A percentile compares a stretch with the other conserved stretches of the same genome.
Evolutionary conservation across 2,329 filamentous ascomycete species (phyloP).

Genomic region (Fusarium redolens): DNA sequence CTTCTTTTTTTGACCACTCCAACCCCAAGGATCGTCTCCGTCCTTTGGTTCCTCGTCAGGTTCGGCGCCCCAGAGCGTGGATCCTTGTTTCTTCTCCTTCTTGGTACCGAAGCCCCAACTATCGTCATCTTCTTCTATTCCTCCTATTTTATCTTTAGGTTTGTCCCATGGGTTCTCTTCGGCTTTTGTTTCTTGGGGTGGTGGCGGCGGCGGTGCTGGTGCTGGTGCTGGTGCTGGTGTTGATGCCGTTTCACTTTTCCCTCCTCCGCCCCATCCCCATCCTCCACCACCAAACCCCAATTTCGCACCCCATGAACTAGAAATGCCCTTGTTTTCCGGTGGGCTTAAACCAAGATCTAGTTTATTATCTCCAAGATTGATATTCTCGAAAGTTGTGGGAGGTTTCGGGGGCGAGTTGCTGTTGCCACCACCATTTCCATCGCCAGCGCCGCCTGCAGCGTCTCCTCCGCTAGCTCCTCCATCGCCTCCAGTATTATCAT

Average conservation of each 20-base stretch:
- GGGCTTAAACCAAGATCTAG: conserved; percentile 66
- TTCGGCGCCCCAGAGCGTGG: conserved; percentile 51
- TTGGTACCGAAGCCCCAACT: conserved; percentile 47
- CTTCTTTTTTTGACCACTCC: conserved; percentile 53
- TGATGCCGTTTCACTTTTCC: conserved; percentile 43
- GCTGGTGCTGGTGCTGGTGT: conserved; percentile 54
- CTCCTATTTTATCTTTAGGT: conserved; percentile 50
- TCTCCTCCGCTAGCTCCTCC: conserved; percentile 49
- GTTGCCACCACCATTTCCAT: conserved; percentile 52
- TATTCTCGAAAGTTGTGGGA: conserved; percentile 60
- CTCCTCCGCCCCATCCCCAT: conserved; percentile 46
- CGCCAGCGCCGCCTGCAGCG: conserved; percentile 44
- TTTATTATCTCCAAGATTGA: conserved; percentile 73
- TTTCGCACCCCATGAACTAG: conserved; percentile 70
- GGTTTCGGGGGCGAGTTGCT: conserved; percentile 53
- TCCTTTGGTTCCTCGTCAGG: conserved; percentile 48
- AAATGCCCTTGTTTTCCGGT: conserved; percentile 56
- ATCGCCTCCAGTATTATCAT: conserved; percentile 47
- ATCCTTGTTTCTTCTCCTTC: conserved; percentile 57
- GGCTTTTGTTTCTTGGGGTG: conserved; percentile 23
- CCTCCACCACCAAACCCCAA: conserved; percentile 60
- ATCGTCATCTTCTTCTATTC: conserved; percentile 39
- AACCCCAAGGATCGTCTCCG: conserved; percentile 51
- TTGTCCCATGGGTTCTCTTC: conserved; percentile 64
- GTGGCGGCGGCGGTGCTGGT: conserved; percentile 49